phyloP scores from a whole-genome alignment of 2,329 filamentous ascomycete species.

The Macrophomina phaseolina region DNA sequence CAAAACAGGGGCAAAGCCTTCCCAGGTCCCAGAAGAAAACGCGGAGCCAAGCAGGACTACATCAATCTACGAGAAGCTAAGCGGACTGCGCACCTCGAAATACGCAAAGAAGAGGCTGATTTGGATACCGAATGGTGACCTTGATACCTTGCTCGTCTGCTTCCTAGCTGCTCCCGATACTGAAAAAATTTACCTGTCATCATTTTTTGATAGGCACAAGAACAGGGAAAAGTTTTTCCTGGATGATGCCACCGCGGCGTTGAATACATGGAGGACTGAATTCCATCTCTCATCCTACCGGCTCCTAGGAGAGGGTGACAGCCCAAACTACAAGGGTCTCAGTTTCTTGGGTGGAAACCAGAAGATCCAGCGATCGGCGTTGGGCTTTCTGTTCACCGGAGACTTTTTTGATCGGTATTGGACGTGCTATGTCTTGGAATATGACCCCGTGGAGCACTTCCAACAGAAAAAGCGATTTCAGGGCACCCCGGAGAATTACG shows the following conservation, averaged over 20 bases:
- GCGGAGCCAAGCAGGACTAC: neutral
- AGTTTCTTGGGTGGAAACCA: neutral
- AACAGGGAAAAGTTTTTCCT: conserved; percentile 32
- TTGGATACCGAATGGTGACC: neutral
- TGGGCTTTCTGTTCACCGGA: conserved; percentile 39
- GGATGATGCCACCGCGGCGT: conserved; percentile 33
- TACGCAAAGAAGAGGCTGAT: conserved; percentile 22
- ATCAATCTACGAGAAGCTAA: neutral
- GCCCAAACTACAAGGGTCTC: neutral
- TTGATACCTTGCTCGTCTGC: conserved; percentile 27
- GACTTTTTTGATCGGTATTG: conserved; percentile 44
- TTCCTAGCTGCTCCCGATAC: conserved; percentile 27
- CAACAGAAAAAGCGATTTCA: neutral
- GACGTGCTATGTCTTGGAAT: conserved; percentile 40
- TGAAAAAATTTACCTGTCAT: conserved; percentile 28
- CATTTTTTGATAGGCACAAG: conserved; percentile 35
- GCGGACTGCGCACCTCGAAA: neutral
- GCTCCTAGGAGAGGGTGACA: conserved; percentile 1
- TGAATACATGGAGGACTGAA: conserved; percentile 41
- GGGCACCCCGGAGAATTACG: neutral
- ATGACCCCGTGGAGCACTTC: conserved; percentile 1
- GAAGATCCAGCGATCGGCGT: conserved; percentile 30
- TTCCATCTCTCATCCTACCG: conserved; percentile 38
- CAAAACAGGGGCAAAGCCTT: too few species aligned
- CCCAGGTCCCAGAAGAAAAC: too few species aligned